phyloP scores from a whole-genome alignment of 2,329 filamentous ascomycete genomes.

The Sclerotinia subarctica region DNA sequence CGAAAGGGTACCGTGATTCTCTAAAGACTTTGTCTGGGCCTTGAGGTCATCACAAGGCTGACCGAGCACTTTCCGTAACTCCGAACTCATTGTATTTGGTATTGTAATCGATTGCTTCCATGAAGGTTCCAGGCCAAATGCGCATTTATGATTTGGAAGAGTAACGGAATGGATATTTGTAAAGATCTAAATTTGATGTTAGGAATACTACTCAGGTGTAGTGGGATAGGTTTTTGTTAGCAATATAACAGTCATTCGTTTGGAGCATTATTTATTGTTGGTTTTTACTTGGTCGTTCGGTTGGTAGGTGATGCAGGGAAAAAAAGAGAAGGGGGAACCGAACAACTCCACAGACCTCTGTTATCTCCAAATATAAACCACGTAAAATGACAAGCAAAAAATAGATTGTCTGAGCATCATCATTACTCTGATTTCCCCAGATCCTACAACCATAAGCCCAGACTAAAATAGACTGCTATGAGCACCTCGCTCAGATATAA shows the following conservation, averaged over 20 bases:
- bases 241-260: neutral
- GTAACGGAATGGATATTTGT: neutral
- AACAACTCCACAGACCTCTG: slow-evolving; percentile 1
- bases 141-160: neutral
- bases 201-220: neutral
- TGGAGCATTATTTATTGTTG: no score
- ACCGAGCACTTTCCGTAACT: slow-evolving; percentile 9
- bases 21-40: neutral
- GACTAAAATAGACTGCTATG: neutral
- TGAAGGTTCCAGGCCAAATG: neutral
- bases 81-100: neutral
- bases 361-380: neutral
- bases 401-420: neutral
- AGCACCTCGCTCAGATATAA: slow-evolving; percentile 8
- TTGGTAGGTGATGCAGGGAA: no score
- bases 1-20: neutral
- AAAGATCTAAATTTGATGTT: neutral
- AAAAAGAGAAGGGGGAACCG: neutral
- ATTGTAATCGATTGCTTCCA: neutral
- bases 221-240: neutral
- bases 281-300: neutral
- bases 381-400: neutral
- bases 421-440: neutral
- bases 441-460: neutral
- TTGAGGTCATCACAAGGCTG: slow-evolving; percentile 9